Conservation (phyloP, 2,329 filamentous ascomycete genomes). For the Xylariaceae sp. region DNA sequence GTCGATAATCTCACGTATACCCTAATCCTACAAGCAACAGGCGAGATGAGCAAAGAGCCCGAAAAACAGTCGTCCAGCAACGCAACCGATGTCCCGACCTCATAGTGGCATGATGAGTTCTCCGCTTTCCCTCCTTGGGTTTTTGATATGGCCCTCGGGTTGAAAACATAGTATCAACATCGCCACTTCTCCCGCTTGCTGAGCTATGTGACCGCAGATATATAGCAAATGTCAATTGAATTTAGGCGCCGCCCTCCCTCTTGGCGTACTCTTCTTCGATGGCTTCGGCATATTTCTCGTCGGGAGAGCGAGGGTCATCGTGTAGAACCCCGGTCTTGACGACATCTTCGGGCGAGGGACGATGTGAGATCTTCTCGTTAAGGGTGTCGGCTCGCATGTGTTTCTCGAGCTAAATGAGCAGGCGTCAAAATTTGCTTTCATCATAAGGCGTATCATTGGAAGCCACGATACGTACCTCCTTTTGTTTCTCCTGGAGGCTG, state of each 20-base stretch:
- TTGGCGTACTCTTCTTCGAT: conserved; percentile 63
- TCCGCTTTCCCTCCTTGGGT: no score
- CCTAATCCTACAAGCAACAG: no score
- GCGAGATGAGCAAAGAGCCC: no score
- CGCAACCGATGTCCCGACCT: no score
- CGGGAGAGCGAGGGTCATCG: conserved; percentile 58
- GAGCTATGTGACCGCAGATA: no score
- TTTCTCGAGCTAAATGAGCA: conserved; percentile 58
- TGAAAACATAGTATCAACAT: no score
- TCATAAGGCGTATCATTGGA: no score
- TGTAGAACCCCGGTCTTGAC: conserved; percentile 76
- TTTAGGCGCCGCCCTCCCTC: conserved; percentile 57
- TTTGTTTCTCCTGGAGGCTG: conserved; percentile 73
- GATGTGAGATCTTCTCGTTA: conserved; percentile 78
- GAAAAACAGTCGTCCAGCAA: no score
- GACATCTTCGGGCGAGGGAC: conserved; percentile 72
- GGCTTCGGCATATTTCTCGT: conserved; percentile 55
- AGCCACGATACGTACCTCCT: conserved; percentile 50
- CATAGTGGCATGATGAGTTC: no score
- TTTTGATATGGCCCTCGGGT: no score
- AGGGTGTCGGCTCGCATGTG: conserved; percentile 84
- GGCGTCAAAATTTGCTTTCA: background rate
- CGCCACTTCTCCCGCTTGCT: background rate
- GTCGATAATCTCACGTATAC: no score
- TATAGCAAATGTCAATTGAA: no score